Evolutionary conservation across 495 filamentous ascomycete species (phyloP).

Genomic region (Penicillium taxi): DNA sequence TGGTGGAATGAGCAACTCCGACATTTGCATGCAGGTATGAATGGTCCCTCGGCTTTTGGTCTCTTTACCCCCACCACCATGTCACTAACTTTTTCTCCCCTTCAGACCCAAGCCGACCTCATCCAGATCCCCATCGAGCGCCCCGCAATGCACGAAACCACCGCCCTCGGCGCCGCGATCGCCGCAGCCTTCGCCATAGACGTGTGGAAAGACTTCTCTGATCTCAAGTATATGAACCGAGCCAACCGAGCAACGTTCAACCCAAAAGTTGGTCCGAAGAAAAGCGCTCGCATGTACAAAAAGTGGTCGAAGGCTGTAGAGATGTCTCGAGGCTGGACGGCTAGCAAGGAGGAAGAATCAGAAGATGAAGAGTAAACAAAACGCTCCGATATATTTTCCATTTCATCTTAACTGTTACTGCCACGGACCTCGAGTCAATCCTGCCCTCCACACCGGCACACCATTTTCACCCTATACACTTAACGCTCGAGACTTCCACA

Average conservation of each 20-base stretch:
- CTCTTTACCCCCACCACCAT: background rate
- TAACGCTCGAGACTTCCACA: background rate
- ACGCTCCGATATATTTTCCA: too few relatives aligned
- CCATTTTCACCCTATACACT: background rate
- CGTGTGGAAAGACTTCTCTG: constrained; percentile 72
- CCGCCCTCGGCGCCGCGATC: constrained; percentile 87
- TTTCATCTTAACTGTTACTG: constrained; percentile 5
- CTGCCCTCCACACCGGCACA: constrained; percentile 1
- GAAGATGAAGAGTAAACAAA: constrained; percentile 27
- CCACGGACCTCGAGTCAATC: constrained; percentile 8
- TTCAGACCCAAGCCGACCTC: constrained; percentile 81
- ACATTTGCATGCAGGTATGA: constrained; percentile 89
- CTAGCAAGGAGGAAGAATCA: constrained; percentile 30
- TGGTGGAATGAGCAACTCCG: constrained; percentile 89
- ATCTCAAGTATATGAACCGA: constrained; percentile 71
- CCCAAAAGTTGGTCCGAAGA: constrained; percentile 52
- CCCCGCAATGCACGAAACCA: constrained; percentile 89
- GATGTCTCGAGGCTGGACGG: constrained; percentile 81
- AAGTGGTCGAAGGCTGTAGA: constrained; percentile 83
- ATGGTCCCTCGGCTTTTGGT: constrained; percentile 8
- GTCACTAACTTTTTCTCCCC: constrained; percentile 10
- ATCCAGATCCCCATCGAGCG: constrained; percentile 82
- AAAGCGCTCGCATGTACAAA: constrained; percentile 61
- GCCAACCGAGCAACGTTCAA: constrained; percentile 66
- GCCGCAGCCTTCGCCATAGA: constrained; percentile 82